Evolutionary conservation across 1,139 yeast species (phyloP), one percentile per base, ranked within the genome.

Genomic region (Geotrichum australiense): DNA sequence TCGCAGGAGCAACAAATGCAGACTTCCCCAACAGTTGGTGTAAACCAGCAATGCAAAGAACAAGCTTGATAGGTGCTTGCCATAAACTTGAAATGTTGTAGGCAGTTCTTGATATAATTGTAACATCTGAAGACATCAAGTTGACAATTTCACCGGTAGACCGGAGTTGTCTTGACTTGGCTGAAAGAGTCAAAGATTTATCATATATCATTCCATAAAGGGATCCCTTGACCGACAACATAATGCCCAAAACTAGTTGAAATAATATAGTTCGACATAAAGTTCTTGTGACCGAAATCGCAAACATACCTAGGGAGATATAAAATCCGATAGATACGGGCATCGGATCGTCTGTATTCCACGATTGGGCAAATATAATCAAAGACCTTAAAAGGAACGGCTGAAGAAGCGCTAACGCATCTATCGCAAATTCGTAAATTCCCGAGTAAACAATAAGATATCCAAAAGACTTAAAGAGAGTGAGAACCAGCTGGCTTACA

Each of bases 121-220:
- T 93, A 7, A 89, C 80, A 65, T 91, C 98, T 33, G 58, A 58
- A 2, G 60, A 51, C 59, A 58, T 53, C 29, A 89, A 70, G 57
- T 89, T 91, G 47, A 91, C 97, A 56, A 91, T 86, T 59, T 89
- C 97, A 57, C 97, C 96, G 6, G 95, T 84, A 24, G 84, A 76
- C 39, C 84, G 76, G 42, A 74, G 70, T 48, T 76, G 80, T 42
- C 85, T 78, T 2, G 93, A 78, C 53, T 86, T 94, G 53, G 78
- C 81, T 1, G 95, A 83, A 47, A 91, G 69, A 4, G 72, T 74
- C 49, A 91, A 65, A 0, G 97, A 72, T 59, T 91, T 91, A 54
- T 79, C 71, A 60, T 87, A 89, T 42, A 89, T 74, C 11, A 82
- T 70, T 1, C 91, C 71, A 3, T 80, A 81, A 50, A 89, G 68